These are phyloP conservation scores for Prunus davidiana DNA, from an alignment of 306 rosid species.

Conservation along the genomic window DNA sequence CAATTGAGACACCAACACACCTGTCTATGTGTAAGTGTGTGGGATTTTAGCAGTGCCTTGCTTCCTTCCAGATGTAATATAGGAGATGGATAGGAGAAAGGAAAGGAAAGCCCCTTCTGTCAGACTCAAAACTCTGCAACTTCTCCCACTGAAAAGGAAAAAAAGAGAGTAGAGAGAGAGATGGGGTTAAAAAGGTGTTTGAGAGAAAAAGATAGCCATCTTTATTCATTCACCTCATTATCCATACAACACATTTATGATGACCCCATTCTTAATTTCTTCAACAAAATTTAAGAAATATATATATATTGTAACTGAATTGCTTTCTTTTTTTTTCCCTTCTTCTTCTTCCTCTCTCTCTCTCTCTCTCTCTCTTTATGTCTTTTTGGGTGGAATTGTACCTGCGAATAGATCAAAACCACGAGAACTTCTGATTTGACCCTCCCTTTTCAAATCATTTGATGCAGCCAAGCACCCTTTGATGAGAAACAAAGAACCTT, in stretches of 20 bases:
- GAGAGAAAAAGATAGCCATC: slow-evolving; percentile 62
- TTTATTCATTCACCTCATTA: slow-evolving; percentile 56
- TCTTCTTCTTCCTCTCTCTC: background rate
- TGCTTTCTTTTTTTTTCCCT: too few species aligned
- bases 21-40: slow-evolving; percentile 24
- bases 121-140: slow-evolving; percentile 84
- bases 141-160: slow-evolving; percentile 43
- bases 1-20: slow-evolving; percentile 22
- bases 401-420: slow-evolving; percentile 70
- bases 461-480: slow-evolving; percentile 42
- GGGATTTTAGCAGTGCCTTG: slow-evolving; percentile 21
- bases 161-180: slow-evolving; percentile 34
- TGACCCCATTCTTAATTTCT: background rate
- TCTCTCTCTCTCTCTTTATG: slow-evolving; percentile 2
- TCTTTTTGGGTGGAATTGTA: slow-evolving; percentile 34
- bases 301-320: too few species aligned
- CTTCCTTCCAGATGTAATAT: slow-evolving; percentile 21
- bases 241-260: slow-evolving; percentile 38
- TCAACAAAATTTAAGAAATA: too few species aligned
- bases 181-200: slow-evolving; percentile 39
- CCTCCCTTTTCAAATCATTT: slow-evolving; percentile 58
- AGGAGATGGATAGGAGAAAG: slow-evolving; percentile 28
- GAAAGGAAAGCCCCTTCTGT: slow-evolving; percentile 38
- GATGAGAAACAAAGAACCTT: slow-evolving; percentile 48
- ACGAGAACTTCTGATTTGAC: slow-evolving; percentile 64